These are phyloP conservation scores for Fusarium fracticaudum DNA, from an alignment of 2,329 filamentous ascomycete genomes.

Conservation along the genomic window DNA sequence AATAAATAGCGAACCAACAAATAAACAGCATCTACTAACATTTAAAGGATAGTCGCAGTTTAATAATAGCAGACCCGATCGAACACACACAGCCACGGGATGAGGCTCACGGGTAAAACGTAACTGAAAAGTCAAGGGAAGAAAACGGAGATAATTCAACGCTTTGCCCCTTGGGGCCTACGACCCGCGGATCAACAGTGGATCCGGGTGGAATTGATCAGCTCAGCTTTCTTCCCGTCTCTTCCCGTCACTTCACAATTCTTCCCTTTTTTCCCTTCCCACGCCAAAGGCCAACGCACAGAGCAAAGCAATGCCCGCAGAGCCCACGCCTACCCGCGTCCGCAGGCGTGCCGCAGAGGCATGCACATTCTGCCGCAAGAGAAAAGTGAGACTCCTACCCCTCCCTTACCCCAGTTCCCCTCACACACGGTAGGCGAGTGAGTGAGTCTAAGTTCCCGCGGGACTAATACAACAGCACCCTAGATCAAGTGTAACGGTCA, in stretches of 20 bases:
- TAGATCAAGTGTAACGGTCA: slow-evolving; percentile 60
- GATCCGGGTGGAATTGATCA: neutral
- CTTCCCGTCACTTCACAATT: slow-evolving; percentile 3
- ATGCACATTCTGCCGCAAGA: slow-evolving; percentile 45
- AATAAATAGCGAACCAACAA: neutral
- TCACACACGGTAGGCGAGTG: neutral
- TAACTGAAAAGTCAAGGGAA: neutral
- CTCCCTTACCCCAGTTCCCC: neutral
- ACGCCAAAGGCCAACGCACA: neutral
- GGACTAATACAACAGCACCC: neutral
- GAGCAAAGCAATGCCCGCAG: neutral
- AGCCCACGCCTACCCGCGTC: slow-evolving; percentile 18
- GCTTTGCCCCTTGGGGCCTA: neutral
- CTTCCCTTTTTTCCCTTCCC: neutral
- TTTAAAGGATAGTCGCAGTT: neutral
- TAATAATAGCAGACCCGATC: neutral
- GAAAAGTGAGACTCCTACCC: slow-evolving; percentile 39
- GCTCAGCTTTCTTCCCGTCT: slow-evolving; percentile 2
- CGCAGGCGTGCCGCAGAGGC: slow-evolving; percentile 44
- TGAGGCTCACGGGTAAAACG: neutral
- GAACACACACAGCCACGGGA: neutral
- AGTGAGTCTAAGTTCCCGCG: slow-evolving; percentile 7
- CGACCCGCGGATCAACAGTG: slow-evolving; percentile 21
- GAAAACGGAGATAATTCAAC: neutral
- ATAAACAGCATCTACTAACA: neutral